Base-by-base conservation (phyloP, 305 asterid species). In the Solanum aculeatissimum region DNA sequence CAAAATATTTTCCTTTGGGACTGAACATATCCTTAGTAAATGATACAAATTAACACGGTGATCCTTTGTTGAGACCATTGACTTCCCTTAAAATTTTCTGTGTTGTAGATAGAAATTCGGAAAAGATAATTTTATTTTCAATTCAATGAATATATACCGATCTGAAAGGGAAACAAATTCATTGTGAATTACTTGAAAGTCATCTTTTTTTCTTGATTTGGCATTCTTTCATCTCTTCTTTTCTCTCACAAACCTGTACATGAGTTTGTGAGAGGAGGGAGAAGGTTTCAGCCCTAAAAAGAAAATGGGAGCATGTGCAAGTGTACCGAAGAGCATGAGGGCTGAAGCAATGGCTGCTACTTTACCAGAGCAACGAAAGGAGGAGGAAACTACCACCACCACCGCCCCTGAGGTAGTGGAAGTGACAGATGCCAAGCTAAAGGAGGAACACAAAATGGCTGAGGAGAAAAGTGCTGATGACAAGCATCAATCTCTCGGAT, bases 281-380 rank as follows among this genome's bases (percentile, higher is more conserved):
- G 84, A 85, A 77, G 82, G 84, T 42, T 84, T 57, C 25, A 60
- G 68, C 1, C 53, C 57, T 29, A 2, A 65, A 25, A 3, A 4
- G 4, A 47, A 58, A 66, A 53, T 92, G 95, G 95, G 95, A 84
- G 92, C 92, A 9, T 92, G 95, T 55, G 91, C 93, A 65, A 91
- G 94, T 83, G 91, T 91, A 35, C 89, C 90, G 9, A 92, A 90
- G 83, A 90, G 63, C 82, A 87, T 92, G 91, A 91, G 87, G 84
- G 89, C 51, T 21, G 88, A 87, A 27, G 85, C 87, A 55, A 77
- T 85, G 70, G 80, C 68, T 40, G 87, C 91, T 19, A 83, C 89
- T 13, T 14, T 42, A 25, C 94, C 92, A 3, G 91, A 92, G 58
- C 91, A 42, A 51, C 85, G 87, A 13, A 86, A 86, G 86, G 95